These are phyloP conservation scores for Fusarium scirpi DNA, from an alignment of 2,329 filamentous ascomycete genomes.

Conservation along the genomic window DNA sequence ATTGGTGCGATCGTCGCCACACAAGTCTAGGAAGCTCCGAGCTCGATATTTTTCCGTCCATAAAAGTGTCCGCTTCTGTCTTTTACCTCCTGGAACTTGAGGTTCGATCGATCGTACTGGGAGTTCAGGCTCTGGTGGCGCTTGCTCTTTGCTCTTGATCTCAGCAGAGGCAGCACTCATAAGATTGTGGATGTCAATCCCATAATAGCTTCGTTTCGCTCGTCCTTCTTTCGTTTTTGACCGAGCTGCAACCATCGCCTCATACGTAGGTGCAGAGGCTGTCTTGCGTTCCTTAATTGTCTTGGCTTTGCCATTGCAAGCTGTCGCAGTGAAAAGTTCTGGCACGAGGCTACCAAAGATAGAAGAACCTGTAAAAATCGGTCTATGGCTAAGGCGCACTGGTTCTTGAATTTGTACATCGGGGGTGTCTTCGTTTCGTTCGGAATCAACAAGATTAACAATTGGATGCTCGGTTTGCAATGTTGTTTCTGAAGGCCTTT, in stretches of 20 bases:
- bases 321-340: constrained; percentile 59
- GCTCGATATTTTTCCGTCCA: constrained; percentile 99
- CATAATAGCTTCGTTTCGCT: constrained; percentile 85
- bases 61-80: constrained; percentile 68
- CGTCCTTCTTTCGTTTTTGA: constrained; percentile 75
- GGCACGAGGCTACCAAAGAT: constrained; percentile 45
- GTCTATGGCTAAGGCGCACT: constrained; percentile 37
- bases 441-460: constrained; percentile 1
- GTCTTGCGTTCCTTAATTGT: constrained; percentile 67
- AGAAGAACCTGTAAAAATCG: constrained; percentile 48
- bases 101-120: constrained; percentile 60
- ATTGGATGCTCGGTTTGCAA: constrained; percentile 1
- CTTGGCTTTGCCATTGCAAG: constrained; percentile 68
- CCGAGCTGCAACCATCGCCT: constrained; percentile 74
- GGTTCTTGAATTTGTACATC: constrained; percentile 19
- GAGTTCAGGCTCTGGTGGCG: constrained; percentile 46
- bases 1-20: constrained; percentile 95
- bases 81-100: constrained; percentile 49
- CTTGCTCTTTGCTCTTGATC: constrained; percentile 54
- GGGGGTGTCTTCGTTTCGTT: constrained; percentile 5
- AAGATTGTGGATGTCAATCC: constrained; percentile 88
- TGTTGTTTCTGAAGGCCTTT: constrained; percentile 12
- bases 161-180: constrained; percentile 78
- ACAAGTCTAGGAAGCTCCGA: constrained; percentile 88
- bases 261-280: constrained; percentile 65